Conservation (phyloP, 2,329 filamentous ascomycete species). For the Ceratocystis ficicola region DNA sequence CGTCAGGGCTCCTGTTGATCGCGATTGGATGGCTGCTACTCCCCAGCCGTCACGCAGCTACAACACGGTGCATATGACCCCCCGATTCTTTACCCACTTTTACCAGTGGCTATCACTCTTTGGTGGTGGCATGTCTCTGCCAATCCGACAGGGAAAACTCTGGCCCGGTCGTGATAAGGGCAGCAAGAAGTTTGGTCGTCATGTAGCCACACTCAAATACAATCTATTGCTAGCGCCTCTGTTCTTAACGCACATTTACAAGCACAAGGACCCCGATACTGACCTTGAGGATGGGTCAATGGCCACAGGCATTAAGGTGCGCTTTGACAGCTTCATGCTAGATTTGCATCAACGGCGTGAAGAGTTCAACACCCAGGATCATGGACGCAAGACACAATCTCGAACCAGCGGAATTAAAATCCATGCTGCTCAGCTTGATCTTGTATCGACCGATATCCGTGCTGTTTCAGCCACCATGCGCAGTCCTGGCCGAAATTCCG, state of each 20-base stretch:
- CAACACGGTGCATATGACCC: slow-evolving; percentile 89
- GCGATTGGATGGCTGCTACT: slow-evolving; percentile 72
- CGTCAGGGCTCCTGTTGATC: slow-evolving; percentile 71
- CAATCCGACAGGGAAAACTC: slow-evolving; percentile 78
- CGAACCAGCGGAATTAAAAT: slow-evolving; percentile 91
- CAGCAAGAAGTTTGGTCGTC: slow-evolving; percentile 95
- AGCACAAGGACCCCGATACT: slow-evolving; percentile 91
- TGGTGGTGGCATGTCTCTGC: slow-evolving; percentile 84
- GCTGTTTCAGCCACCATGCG: slow-evolving; percentile 85
- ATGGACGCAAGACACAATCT: slow-evolving; percentile 61
- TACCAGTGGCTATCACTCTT: slow-evolving; percentile 97
- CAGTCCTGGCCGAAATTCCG: slow-evolving; percentile 32
- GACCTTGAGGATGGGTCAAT: slow-evolving; percentile 65
- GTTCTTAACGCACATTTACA: slow-evolving; percentile 95
- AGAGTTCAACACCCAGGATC: slow-evolving; percentile 72
- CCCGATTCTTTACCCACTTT: slow-evolving; percentile 96
- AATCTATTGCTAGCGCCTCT: slow-evolving; percentile 82
- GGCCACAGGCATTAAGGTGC: slow-evolving; percentile 90
- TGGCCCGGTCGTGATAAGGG: slow-evolving; percentile 92
- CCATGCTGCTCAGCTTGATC: slow-evolving; percentile 83
- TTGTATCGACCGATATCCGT: slow-evolving; percentile 81
- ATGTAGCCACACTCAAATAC: slow-evolving; percentile 98
- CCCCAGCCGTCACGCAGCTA: slow-evolving; percentile 74
- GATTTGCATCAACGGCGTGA: slow-evolving; percentile 91
- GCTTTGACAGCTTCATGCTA: slow-evolving; percentile 92